These are phyloP conservation scores for Panicum miliaceum DNA, from an alignment of 176 grass and related monocot species.

Conservation along the genomic window DNA sequence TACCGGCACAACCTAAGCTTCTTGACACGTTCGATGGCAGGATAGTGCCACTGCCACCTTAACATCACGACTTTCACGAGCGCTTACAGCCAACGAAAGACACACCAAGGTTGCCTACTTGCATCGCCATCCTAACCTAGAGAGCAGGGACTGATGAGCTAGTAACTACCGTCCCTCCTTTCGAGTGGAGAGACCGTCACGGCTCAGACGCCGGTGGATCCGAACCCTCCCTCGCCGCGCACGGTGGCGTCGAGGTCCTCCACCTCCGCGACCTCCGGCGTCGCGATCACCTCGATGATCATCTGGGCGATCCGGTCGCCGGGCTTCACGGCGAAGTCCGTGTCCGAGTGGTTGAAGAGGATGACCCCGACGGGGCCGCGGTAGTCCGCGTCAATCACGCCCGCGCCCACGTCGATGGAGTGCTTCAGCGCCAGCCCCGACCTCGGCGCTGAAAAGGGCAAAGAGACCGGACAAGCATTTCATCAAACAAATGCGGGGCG, in stretches of 20 bases:
- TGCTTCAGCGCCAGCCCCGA: conserved; percentile 84
- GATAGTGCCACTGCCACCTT: neutral
- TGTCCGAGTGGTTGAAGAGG: conserved; percentile 92
- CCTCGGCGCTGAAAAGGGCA: conserved; percentile 54
- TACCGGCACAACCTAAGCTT: neutral
- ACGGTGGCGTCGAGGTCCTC: conserved; percentile 75
- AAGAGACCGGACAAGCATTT: neutral
- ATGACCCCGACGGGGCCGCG: conserved; percentile 75
- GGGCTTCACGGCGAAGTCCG: conserved; percentile 67
- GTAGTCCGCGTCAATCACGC: conserved; percentile 90
- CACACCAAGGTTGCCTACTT: neutral
- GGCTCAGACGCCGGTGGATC: conserved; percentile 75
- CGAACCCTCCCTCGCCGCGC: conserved; percentile 81
- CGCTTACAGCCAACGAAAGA: neutral
- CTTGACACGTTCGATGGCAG: neutral
- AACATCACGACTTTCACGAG: neutral
- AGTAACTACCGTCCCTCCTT: neutral
- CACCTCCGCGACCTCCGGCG: conserved; percentile 78
- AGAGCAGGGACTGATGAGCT: neutral
- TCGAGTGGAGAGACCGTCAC: neutral
- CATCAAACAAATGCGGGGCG: conserved; percentile 13
- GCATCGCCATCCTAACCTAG: neutral
- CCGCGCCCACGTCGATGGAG: conserved; percentile 85
- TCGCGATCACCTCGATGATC: conserved; percentile 70
- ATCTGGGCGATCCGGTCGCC: conserved; percentile 78